Evolutionary conservation across 140 eudicot species (phyloP).

Genomic region (Cichorium intybus): DNA sequence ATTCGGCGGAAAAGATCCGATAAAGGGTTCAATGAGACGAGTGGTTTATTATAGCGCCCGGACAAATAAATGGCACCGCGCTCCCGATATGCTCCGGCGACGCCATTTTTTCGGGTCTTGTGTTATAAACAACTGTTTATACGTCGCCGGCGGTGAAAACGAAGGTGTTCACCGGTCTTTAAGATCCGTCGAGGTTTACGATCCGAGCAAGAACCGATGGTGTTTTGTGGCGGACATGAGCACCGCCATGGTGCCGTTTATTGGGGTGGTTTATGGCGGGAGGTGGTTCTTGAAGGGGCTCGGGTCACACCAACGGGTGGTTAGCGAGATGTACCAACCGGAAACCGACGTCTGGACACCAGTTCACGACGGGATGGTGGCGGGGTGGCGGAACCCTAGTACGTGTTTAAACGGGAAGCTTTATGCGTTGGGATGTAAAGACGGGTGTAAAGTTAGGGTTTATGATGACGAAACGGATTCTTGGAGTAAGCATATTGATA

Average conservation of each 20-base stretch:
- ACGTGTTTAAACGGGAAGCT: slow-evolving; percentile 55
- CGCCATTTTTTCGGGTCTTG: slow-evolving; percentile 77
- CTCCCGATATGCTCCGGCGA: slow-evolving; percentile 75
- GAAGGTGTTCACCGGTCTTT: slow-evolving; percentile 71
- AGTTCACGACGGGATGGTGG: slow-evolving; percentile 75
- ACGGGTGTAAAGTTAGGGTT: slow-evolving; percentile 72
- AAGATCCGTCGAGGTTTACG: slow-evolving; percentile 72
- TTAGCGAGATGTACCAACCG: slow-evolving; percentile 64
- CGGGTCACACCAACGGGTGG: slow-evolving; percentile 68
- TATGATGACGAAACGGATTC: slow-evolving; percentile 63
- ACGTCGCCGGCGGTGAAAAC: slow-evolving; percentile 83
- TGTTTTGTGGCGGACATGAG: slow-evolving; percentile 69
- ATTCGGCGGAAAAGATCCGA: slow-evolving; percentile 77
- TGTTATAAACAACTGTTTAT: slow-evolving; percentile 72
- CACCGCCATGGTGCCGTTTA: slow-evolving; percentile 77
- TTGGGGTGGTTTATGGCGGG: slow-evolving; percentile 66
- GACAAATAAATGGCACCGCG: slow-evolving; percentile 78
- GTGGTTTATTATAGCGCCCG: slow-evolving; percentile 71
- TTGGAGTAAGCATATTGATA: slow-evolving; percentile 73
- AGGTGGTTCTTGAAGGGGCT: slow-evolving; percentile 80
- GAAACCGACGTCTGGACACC: slow-evolving; percentile 55
- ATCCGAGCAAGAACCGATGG: slow-evolving; percentile 72
- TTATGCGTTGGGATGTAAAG: slow-evolving; percentile 72
- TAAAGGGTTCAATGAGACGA: slow-evolving; percentile 81
- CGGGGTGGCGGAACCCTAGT: slow-evolving; percentile 86